A percentile compares a stretch with the other conserved stretches of the same genome.
These are phyloP conservation scores for Scenedesmus sp. DNA, from an alignment of 163 green algal genomes.

Conservation along the genomic window DNA sequence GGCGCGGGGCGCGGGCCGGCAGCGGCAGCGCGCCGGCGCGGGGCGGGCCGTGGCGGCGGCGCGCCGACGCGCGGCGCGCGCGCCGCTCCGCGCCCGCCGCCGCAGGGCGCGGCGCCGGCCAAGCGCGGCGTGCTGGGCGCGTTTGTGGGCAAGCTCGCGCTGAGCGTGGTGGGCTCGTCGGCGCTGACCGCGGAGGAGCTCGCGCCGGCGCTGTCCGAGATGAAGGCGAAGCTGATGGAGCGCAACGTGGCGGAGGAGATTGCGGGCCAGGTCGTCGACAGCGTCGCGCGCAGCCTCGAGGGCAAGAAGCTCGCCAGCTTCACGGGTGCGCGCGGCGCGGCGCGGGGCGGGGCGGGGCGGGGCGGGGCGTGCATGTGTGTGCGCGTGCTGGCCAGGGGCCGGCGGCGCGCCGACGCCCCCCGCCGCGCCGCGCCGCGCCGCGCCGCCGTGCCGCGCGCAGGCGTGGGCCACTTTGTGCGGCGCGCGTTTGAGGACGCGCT, in stretches of 20 bases:
- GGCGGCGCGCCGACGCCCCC: no score
- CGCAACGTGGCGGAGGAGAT: slow-evolving; percentile 99
- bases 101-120: slow-evolving; percentile 10
- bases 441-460: slow-evolving; percentile 49
- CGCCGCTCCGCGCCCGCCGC: no score
- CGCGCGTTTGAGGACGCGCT: slow-evolving; percentile 91
- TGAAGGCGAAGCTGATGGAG: slow-evolving; percentile 97
- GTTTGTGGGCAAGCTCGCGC: slow-evolving; percentile 78
- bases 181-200: slow-evolving; percentile 88
- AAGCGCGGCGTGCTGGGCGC: slow-evolving; percentile 74
- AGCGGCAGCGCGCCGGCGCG: no score
- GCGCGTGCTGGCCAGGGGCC: no score
- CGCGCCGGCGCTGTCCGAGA: slow-evolving; percentile 79
- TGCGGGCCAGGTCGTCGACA: slow-evolving; percentile 78
- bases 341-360: no score
- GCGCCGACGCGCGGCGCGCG: no score
- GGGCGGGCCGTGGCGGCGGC: not conserved
- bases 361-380: no score
- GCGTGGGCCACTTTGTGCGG: slow-evolving; percentile 70
- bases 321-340: slow-evolving; percentile 66
- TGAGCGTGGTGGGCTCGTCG: slow-evolving; percentile 83
- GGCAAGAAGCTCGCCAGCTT: slow-evolving; percentile 90
- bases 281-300: slow-evolving; percentile 76
- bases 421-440: no score
- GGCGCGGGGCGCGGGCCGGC: no score